Evolutionary conservation across 1,284 basidiomycete genomes (phyloP).

Genomic region (Ustanciosporium gigantosporum): DNA sequence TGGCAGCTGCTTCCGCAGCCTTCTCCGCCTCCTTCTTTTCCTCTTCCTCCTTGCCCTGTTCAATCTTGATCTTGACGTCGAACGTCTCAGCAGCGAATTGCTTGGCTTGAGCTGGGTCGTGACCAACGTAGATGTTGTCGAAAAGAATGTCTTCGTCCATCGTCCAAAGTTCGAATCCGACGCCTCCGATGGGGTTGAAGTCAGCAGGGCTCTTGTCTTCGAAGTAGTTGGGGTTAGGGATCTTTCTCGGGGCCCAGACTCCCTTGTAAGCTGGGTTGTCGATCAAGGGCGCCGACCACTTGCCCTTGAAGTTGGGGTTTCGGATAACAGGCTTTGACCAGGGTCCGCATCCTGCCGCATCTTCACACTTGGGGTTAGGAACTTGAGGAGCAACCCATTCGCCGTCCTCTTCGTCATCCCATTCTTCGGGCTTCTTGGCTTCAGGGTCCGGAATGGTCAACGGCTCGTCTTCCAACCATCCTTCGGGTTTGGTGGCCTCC

Average conservation of each 20-base stretch:
- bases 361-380: slow-evolving; percentile 75
- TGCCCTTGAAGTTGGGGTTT: slow-evolving; percentile 96
- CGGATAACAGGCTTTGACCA: slow-evolving; percentile 88
- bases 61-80: slow-evolving; percentile 52
- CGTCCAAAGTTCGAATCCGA: slow-evolving; percentile 60
- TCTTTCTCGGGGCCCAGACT: slow-evolving; percentile 54
- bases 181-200: slow-evolving; percentile 64
- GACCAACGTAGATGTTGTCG: slow-evolving; percentile 60
- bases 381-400: slow-evolving; percentile 93
- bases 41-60: slow-evolving; percentile 48
- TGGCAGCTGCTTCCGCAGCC: slow-evolving; percentile 20
- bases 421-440: slow-evolving; percentile 96
- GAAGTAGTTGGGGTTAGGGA: slow-evolving; percentile 82
- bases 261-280: slow-evolving; percentile 62
- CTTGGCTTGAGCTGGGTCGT: slow-evolving; percentile 52
- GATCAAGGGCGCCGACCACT: slow-evolving; percentile 90
- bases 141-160: slow-evolving; percentile 60
- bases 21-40: slow-evolving; percentile 22
- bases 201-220: slow-evolving; percentile 85
- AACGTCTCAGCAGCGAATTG: slow-evolving; percentile 54
- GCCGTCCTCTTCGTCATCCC: slow-evolving; percentile 99
- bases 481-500: slow-evolving; percentile 85
- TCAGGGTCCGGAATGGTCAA: slow-evolving; percentile 84
- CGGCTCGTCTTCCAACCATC: slow-evolving; percentile 92
- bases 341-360: slow-evolving; percentile 88